These are phyloP conservation scores for Leccinum fibrillosum DNA, from an alignment of 768 basidiomycete genomes.

Conservation along the genomic window DNA sequence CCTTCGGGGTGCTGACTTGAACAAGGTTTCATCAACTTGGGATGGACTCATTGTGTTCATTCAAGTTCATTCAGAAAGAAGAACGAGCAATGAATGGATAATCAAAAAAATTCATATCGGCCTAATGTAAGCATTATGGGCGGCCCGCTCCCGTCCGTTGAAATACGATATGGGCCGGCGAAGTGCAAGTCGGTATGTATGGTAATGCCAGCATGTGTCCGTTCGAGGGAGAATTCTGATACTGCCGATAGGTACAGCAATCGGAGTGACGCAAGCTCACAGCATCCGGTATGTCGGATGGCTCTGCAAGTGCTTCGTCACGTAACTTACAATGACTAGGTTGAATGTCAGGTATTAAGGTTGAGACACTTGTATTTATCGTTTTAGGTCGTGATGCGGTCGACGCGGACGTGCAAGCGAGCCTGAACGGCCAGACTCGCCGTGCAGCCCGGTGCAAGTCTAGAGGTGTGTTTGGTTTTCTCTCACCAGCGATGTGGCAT, in stretches of 20 bases:
- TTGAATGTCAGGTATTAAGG: neutral
- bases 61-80: neutral
- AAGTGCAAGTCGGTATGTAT: neutral
- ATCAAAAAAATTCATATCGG: slow-evolving; percentile 6
- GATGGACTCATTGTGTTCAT: neutral
- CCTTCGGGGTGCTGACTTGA: neutral
- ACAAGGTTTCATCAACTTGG: slow-evolving; percentile 1
- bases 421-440: neutral
- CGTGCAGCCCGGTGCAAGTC: neutral
- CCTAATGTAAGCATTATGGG: slow-evolving; percentile 16
- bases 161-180: neutral
- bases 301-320: neutral
- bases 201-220: neutral
- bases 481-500: slow-evolving; percentile 15
- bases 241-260: neutral
- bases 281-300: neutral
- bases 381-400: neutral
- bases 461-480: neutral
- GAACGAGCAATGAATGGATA: neutral
- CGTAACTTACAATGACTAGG: neutral
- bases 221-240: slow-evolving; percentile 3
- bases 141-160: slow-evolving; percentile 1
- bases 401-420: neutral
- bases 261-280: neutral
- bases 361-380: neutral